These are phyloP conservation scores for Centella asiatica DNA, from an alignment of 129 eudicot species.

Conservation along the genomic window DNA sequence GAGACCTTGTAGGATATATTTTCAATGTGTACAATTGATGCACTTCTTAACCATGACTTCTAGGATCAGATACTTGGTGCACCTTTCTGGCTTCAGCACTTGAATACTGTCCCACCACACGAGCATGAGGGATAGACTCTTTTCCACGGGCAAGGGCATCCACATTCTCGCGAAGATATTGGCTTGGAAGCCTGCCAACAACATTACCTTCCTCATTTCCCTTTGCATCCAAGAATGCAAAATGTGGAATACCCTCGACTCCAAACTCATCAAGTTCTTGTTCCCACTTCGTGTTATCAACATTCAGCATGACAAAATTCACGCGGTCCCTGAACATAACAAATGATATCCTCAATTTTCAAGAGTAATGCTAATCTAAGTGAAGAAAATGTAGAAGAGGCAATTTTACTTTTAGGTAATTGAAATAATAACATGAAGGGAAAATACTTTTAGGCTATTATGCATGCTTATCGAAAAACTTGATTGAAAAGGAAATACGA, in stretches of 20 bases:
- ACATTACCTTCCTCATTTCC: slow-evolving; percentile 97
- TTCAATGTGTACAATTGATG: slow-evolving; percentile 2
- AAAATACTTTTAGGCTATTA: no score
- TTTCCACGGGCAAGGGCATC: slow-evolving; percentile 85
- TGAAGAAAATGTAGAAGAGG: no score
- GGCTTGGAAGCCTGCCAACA: slow-evolving; percentile 79
- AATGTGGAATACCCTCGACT: slow-evolving; percentile 98
- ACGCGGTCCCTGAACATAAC: slow-evolving; percentile 66
- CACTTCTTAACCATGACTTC: slow-evolving; percentile 93
- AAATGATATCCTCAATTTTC: not conserved
- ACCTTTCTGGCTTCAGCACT: slow-evolving; percentile 79
- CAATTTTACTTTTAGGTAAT: no score
- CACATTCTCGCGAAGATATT: slow-evolving; percentile 66
- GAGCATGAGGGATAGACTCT: slow-evolving; percentile 79
- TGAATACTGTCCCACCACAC: slow-evolving; percentile 81
- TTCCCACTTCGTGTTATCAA: slow-evolving; percentile 99
- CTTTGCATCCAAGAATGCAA: slow-evolving; percentile 78
- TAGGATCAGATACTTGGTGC: slow-evolving; percentile 82
- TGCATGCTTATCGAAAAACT: no score
- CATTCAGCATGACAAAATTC: slow-evolving; percentile 94
- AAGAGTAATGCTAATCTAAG: not conserved
- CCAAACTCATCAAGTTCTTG: slow-evolving; percentile 99
- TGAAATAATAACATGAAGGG: no score
- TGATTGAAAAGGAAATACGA: no score
- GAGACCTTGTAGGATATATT: not conserved